Conservation (phyloP, 1,139 yeast genomes). For the Taphrina flavorubra region DNA sequence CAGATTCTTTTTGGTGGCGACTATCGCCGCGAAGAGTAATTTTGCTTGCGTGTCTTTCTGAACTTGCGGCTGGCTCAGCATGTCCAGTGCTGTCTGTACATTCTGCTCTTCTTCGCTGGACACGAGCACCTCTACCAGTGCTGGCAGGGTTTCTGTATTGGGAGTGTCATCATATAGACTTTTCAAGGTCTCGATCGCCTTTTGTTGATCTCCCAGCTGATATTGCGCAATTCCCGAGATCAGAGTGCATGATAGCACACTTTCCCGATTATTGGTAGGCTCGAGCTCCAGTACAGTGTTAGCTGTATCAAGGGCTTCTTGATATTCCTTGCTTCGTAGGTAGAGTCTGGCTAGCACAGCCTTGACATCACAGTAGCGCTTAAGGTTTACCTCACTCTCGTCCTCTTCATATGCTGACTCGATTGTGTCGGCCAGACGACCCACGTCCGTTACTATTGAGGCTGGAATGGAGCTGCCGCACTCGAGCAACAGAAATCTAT, state of each 20-base stretch:
- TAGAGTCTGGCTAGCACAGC: constrained; percentile 73
- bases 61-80: not conserved
- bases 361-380: constrained; percentile 55
- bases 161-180: not conserved
- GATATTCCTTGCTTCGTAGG: constrained; percentile 65
- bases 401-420: constrained; percentile 27
- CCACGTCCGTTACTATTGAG: not conserved
- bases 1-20: not conserved
- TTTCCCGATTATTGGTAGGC: constrained; percentile 14
- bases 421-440: constrained; percentile 10
- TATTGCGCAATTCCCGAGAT: constrained; percentile 13
- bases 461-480: not conserved
- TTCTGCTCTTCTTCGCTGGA: not conserved
- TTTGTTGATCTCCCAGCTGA: not conserved
- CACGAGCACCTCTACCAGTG: constrained; percentile 7
- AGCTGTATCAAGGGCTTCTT: constrained; percentile 66
- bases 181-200: constrained; percentile 17
- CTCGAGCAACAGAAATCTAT: constrained; percentile 17
- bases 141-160: not conserved
- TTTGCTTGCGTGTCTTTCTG: not conserved
- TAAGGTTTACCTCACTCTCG: constrained; percentile 22
- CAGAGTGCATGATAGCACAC: constrained; percentile 24
- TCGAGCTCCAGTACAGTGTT: constrained; percentile 61
- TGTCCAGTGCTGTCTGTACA: not conserved
- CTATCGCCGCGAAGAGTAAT: constrained; percentile 6